These are phyloP conservation scores for Trichoderma citrinoviride DNA, from an alignment of 2,329 filamentous ascomycete genomes.

Conservation along the genomic window DNA sequence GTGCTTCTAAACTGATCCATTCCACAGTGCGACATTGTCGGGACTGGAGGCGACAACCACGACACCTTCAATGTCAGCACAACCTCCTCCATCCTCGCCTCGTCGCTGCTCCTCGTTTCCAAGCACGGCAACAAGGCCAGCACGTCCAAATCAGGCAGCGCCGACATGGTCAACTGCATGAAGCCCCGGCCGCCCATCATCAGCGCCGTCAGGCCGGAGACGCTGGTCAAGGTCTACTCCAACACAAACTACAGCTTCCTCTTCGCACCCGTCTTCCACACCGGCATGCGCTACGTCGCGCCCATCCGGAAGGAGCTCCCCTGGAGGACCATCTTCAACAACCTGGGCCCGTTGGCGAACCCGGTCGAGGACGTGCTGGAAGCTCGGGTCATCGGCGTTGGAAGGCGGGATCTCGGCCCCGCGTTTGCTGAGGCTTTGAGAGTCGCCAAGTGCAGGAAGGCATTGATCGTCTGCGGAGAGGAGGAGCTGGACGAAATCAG, in stretches of 20 bases:
- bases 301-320: conserved; percentile 83
- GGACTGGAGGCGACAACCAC: conserved; percentile 93
- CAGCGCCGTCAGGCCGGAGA: conserved; percentile 67
- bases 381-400: conserved; percentile 89
- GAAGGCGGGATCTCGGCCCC: conserved; percentile 78
- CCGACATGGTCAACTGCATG: conserved; percentile 81
- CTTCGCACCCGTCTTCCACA: conserved; percentile 94
- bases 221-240: conserved; percentile 70
- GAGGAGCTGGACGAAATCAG: conserved; percentile 96
- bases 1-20: background rate
- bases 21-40: conserved; percentile 80
- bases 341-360: conserved; percentile 88
- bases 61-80: conserved; percentile 99
- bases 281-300: conserved; percentile 87
- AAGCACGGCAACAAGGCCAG: conserved; percentile 97
- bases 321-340: conserved; percentile 96
- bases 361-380: conserved; percentile 82
- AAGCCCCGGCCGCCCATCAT: conserved; percentile 71
- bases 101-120: conserved; percentile 76
- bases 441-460: conserved; percentile 74
- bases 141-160: conserved; percentile 92
- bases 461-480: conserved; percentile 85
- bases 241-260: conserved; percentile 90
- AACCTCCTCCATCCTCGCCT: conserved; percentile 88
- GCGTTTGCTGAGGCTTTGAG: conserved; percentile 84